phyloP scores from a whole-genome alignment of 306 rosid genomes.

The Dryas alaskensis region DNA sequence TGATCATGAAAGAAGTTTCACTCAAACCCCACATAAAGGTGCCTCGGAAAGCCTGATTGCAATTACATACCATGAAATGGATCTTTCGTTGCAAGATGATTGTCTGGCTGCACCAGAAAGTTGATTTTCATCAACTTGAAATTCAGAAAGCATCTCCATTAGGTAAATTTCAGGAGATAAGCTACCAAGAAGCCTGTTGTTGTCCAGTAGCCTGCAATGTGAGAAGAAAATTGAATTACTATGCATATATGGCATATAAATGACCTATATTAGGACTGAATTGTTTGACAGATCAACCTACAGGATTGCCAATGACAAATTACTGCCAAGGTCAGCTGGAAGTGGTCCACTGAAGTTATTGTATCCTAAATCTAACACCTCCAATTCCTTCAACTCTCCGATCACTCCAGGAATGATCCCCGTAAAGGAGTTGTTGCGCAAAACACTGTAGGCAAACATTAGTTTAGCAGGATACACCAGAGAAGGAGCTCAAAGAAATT shows the following conservation, averaged over 20 bases:
- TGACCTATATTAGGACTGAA: conserved; percentile 1
- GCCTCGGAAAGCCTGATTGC: conserved; percentile 12
- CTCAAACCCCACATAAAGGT: conserved; percentile 1
- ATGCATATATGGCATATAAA: conserved; percentile 3
- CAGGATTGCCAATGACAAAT: conserved; percentile 65
- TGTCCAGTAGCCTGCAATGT: conserved; percentile 74
- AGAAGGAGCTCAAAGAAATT: conserved; percentile 18
- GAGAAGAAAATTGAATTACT: conserved; percentile 18
- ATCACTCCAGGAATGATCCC: conserved; percentile 70
- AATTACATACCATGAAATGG: conserved; percentile 45
- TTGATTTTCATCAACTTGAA: conserved; percentile 66
- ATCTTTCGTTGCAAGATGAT: conserved; percentile 42
- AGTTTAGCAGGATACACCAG: conserved; percentile 17
- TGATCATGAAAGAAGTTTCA: not conserved
- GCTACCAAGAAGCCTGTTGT: conserved; percentile 60
- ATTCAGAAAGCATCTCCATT: conserved; percentile 59
- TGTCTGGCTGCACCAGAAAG: conserved; percentile 36
- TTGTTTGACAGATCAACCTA: conserved; percentile 42
- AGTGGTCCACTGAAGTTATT: conserved; percentile 67
- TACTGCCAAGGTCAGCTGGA: conserved; percentile 65
- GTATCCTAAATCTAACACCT: conserved; percentile 86
- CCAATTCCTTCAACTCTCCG: conserved; percentile 62
- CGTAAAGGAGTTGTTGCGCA: conserved; percentile 75
- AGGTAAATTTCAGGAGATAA: conserved; percentile 58
- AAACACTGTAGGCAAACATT: conserved; percentile 47